Conservation (phyloP, 1,284 basidiomycete genomes). For the Mycosarcoma mackinlayi region DNA sequence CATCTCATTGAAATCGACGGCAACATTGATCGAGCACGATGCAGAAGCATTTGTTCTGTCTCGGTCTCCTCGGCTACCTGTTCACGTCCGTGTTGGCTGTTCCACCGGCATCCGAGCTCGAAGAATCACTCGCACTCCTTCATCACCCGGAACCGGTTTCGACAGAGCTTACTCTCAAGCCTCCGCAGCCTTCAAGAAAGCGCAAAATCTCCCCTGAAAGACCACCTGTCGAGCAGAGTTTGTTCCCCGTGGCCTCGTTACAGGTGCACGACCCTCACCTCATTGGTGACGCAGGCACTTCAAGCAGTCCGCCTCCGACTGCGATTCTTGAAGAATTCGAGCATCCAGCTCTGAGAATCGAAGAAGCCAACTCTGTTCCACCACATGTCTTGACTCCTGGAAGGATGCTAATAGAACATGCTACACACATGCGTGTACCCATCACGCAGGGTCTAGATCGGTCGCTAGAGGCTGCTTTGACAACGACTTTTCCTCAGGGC, state of each 20-base stretch:
- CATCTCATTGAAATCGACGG: too few relatives aligned
- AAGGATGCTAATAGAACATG: not conserved
- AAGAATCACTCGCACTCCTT: not conserved
- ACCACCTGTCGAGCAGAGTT: too few relatives aligned
- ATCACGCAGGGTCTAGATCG: not conserved
- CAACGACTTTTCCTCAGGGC: not conserved
- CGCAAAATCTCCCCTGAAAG: too few relatives aligned
- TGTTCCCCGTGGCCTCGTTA: too few relatives aligned
- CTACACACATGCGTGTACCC: not conserved
- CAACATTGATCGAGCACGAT: too few relatives aligned
- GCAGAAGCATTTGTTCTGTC: not conserved
- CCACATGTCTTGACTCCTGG: not conserved
- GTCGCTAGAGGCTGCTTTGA: not conserved
- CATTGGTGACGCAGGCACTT: too few relatives aligned
- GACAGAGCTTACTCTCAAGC: conserved; percentile 8
- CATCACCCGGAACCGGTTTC: not conserved
- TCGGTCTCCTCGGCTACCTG: not conserved
- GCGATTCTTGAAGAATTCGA: too few relatives aligned
- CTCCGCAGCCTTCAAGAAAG: not conserved
- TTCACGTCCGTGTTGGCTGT: too few relatives aligned
- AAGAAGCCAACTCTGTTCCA: too few relatives aligned
- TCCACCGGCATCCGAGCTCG: not conserved
- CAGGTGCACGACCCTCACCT: too few relatives aligned
- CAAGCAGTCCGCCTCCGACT: too few relatives aligned
- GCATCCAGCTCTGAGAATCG: too few relatives aligned